Base-by-base conservation (phyloP, 345 rosid species). In the Moricandia arvensis region DNA sequence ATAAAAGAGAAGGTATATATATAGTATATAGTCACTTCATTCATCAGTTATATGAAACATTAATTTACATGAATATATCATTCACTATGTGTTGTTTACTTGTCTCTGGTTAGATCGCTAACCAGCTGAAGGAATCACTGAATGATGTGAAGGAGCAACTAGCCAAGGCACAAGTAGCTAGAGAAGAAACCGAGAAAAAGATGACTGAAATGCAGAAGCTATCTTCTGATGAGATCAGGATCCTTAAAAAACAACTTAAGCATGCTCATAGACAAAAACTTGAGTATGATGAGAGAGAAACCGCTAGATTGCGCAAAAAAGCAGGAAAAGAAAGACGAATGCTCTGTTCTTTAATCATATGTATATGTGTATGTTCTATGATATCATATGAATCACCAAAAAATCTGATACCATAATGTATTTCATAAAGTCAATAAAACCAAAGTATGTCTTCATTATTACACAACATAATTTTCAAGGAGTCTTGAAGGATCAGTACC, bases 401-500 rank as follows among this genome's bases (percentile, higher is more conserved):
- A 62, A 8, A 62, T 21, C 24, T 21, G 31, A 29, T 29, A 33
- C 37, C 8, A 33, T 33, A 33, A 33, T 33, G 51, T 21, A 73
- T 55, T n/a, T 34, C 59, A 60, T 13, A 30, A 41, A 16, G 11
- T 4, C 41, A 45, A 45, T 33, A 45, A 34, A 64, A 66, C 55
- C 15, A 65, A 9, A 47, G 61, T 12, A 13, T 45, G 30, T 35
- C 63, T 66, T 63, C 11, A 66, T 59, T 72, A 72, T 59, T 35
- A 37, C 73, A 58, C 43, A 55, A 64, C 80, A 64, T 60, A 71
- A 63, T 53, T 54, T 18, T 29, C 26, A 67, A 69, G 7, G 47
- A 59, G 72, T 77, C 80, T 71, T 77, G 76, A 77, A 77, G 72
- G 80, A 76, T 58, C 43, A 45, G 4, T 11, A 59, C 68, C 76